Evolutionary conservation across 164 flowering plant genomes (phyloP), one percentile per base, ranked within the genome.

Genomic region (Saururus chinensis): DNA sequence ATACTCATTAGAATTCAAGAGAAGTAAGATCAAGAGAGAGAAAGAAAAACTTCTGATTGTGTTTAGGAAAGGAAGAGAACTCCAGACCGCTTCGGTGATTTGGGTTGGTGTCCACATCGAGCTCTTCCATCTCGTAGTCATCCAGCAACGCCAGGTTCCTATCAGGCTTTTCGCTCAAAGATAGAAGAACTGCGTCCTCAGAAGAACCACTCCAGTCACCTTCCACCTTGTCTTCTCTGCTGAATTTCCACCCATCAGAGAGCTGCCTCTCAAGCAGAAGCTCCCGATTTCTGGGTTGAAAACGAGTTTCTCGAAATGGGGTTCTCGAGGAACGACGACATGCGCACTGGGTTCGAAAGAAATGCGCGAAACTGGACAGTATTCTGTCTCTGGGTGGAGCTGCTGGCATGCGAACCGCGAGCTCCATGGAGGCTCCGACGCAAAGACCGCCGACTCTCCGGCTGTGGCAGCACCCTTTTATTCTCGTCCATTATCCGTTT

Each of bases 61-160:
- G n/a, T 19, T 12, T 30, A 12, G 13, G 40, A 59, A 26, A 53
- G 51, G 62, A 45, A 26, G 51, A 42, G n/a, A 24, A 53, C 53
- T 45, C 40, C 24, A 64, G 76, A 91, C 96, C 97, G 65, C 96
- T 93, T 35, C 83, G 80, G 61, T 93, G 99, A 60, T 83, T 84
- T 23, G 92, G 80, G 65, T 72, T 60, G 40, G 66, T 16, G 8
- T 62, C 64, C 57, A 51, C 71, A 24, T 76, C 82, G 22, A 78
- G 76, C 61, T 88, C 96, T 66, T 88, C 97, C 72, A 80, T 64
- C 76, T 93, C 97, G 60, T 89, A 89, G 37, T 92, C 98, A 48
- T 93, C 96, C 19, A 88, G 89, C 77, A 86, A 63, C 9, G 90
- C 79, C 78, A 76, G 60, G 71, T 71, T 85, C 70, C 97, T 74